Base-by-base conservation (phyloP, 2,329 filamentous ascomycete genomes). In the Hypomyces rosellus region DNA sequence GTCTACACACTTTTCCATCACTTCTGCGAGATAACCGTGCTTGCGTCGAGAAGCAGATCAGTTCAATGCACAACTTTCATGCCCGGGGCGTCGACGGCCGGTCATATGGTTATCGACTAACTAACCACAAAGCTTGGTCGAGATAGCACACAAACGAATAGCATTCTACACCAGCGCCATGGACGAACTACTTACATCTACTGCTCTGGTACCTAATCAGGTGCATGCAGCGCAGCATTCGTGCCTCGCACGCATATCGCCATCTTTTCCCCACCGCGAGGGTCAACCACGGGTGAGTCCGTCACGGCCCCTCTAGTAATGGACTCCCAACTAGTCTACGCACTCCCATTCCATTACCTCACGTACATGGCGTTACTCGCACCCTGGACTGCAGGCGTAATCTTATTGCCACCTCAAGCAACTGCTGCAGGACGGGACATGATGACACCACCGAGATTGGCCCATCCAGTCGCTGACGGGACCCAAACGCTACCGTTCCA, bases 401-500 rank as follows among this genome's bases (percentile, higher is more conserved):
- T 48, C 12, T 18, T 18, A 7, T 22, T 40, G 38, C 39, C 45
- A 34, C 45, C 45, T 38, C 45, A 45, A 30, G 45, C 45, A 6
- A 34, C 49, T 13, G 45, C 49, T n/a, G 49, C 45, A n/a, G 48
- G 48, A 6, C 48, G 33, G 9, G 48, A 50, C 36, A 41, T 40
- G 16, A 49, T 50, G 22, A 54, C 54, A 2, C 46, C 55, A 25
- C 56, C 55, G 39, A 58, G 55, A 44, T 44, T 56, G 18, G 50
- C 55, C 36, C 56, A 58, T 30, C 45, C 55, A 16, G 52, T 56
- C 13, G 47, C 49, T 16, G 54, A 55, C 7, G 47, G 47, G 11
- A 37, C 30, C 45, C 45, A 48, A 2, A 40, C 50, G 12, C 33
- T 48, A n/a, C 50, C 45, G 34, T 48, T 46, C 48, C 48, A 50